Percentiles rank a stretch among this genome's conserved stretches.
These are phyloP conservation scores for Cladosporium austrohemisphaericum DNA, from an alignment of 2,329 filamentous ascomycete genomes.

Conservation along the genomic window DNA sequence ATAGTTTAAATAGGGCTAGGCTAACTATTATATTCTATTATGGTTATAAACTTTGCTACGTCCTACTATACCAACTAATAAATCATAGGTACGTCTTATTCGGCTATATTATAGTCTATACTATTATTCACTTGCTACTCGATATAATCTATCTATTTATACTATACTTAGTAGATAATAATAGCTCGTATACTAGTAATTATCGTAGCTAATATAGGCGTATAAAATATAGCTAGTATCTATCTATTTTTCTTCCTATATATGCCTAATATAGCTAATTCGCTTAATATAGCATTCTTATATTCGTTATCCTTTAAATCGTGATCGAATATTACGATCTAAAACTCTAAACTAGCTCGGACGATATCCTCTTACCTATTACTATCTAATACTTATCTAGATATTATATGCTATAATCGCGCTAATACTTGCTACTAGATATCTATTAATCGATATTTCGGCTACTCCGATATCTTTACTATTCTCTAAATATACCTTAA, in stretches of 20 bases:
- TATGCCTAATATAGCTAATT: slow-evolving; percentile 3
- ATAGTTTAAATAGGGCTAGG: background rate
- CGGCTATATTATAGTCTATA: background rate
- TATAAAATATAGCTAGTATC: slow-evolving; percentile 8
- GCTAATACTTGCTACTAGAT: slow-evolving; percentile 7
- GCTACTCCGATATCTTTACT: slow-evolving; percentile 1
- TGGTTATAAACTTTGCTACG: slow-evolving; percentile 1
- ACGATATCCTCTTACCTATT: slow-evolving; percentile 2
- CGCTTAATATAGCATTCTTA: slow-evolving; percentile 8
- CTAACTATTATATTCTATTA: background rate
- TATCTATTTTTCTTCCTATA: slow-evolving; percentile 4
- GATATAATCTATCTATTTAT: background rate
- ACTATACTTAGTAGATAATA: background rate
- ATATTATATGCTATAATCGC: slow-evolving; percentile 3
- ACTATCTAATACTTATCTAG: background rate
- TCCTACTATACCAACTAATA: background rate
- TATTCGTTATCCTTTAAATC: slow-evolving; percentile 7
- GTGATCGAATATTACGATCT: slow-evolving; percentile 8
- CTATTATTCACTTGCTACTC: background rate
- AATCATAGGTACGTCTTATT: background rate
- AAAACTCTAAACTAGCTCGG: slow-evolving; percentile 8
- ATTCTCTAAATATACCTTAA: slow-evolving; percentile 11
- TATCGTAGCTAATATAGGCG: slow-evolving; percentile 3
- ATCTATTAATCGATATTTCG: slow-evolving; percentile 6
- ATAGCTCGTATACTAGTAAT: slow-evolving; percentile 12